A percentile compares a stretch with the other conserved stretches of the same genome.
These are phyloP conservation scores for Penicillium sp. DNA, from an alignment of 2,329 filamentous ascomycete species.

Conservation along the genomic window DNA sequence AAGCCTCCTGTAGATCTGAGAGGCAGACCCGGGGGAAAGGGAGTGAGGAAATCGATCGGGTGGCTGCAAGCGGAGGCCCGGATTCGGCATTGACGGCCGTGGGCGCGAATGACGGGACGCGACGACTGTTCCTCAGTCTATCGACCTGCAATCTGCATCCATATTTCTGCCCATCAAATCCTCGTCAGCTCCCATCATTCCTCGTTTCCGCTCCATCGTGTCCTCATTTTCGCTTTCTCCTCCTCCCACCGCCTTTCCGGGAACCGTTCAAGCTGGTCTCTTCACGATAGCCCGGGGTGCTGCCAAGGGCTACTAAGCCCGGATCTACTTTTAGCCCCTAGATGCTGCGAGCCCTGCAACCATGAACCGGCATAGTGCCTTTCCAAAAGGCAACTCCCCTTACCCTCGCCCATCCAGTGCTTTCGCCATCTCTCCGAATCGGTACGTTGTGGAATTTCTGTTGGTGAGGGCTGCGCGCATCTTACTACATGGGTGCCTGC, in stretches of 20 bases:
- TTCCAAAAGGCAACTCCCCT: constrained; percentile 68
- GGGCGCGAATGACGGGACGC: no score
- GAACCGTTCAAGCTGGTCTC: constrained; percentile 8
- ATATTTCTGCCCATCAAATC: neutral
- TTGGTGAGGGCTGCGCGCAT: neutral
- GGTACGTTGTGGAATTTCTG: constrained; percentile 58
- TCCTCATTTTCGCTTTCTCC: constrained; percentile 6
- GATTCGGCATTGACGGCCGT: constrained; percentile 17
- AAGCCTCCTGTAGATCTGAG: no score
- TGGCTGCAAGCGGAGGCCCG: constrained; percentile 24
- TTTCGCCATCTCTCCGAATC: constrained; percentile 85
- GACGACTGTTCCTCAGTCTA: no score
- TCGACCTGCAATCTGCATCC: constrained; percentile 10
- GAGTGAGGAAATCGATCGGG: neutral
- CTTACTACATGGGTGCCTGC: constrained; percentile 1
- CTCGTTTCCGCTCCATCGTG: constrained; percentile 1
- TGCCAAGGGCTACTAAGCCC: constrained; percentile 6
- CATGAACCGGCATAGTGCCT: constrained; percentile 86
- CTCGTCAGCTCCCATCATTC: neutral
- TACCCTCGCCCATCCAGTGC: constrained; percentile 69
- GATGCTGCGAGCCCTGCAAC: constrained; percentile 47
- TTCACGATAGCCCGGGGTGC: constrained; percentile 7
- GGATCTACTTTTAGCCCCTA: constrained; percentile 13
- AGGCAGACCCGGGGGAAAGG: no score
- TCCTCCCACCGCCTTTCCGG: neutral